These are phyloP conservation scores for Farysia itapuensis DNA, from an alignment of 1,284 basidiomycete species.

Conservation along the genomic window DNA sequence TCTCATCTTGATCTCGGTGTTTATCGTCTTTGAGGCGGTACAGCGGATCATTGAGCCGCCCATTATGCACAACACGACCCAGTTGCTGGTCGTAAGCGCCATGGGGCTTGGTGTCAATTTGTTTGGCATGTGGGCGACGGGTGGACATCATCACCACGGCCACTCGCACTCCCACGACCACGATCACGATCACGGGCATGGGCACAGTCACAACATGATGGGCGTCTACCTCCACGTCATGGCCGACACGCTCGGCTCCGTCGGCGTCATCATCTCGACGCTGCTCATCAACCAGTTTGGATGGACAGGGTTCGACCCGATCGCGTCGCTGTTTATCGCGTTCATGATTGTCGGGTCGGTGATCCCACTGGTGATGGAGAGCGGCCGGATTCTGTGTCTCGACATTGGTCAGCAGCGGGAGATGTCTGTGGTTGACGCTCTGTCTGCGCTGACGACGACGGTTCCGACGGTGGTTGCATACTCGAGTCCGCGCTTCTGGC, in stretches of 20 bases:
- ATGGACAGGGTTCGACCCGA: slow-evolving; percentile 99
- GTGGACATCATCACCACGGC: slow-evolving; percentile 64
- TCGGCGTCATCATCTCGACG: slow-evolving; percentile 98
- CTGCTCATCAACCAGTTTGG: slow-evolving; percentile 92
- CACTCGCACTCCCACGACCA: slow-evolving; percentile 72
- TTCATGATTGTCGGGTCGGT: slow-evolving; percentile 92
- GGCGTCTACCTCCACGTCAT: slow-evolving; percentile 82
- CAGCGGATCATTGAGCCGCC: slow-evolving; percentile 94
- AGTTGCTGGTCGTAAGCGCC: slow-evolving; percentile 83
- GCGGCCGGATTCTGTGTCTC: slow-evolving; percentile 81
- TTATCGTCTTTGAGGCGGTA: slow-evolving; percentile 97
- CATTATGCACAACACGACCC: slow-evolving; percentile 89
- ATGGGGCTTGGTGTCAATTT: slow-evolving; percentile 90
- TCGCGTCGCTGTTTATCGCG: slow-evolving; percentile 95
- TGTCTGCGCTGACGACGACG: slow-evolving; percentile 69
- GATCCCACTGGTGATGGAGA: slow-evolving; percentile 89
- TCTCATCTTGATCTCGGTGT: slow-evolving; percentile 91
- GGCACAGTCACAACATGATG: slow-evolving; percentile 97
- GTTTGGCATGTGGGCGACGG: slow-evolving; percentile 99
- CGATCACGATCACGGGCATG: slow-evolving; percentile 60
- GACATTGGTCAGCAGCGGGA: slow-evolving; percentile 76
- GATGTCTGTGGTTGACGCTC: slow-evolving; percentile 70
- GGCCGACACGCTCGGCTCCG: slow-evolving; percentile 71
- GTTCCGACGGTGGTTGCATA: slow-evolving; percentile 77
- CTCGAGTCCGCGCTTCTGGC: slow-evolving; percentile 87